Evolutionary conservation across 495 filamentous ascomycete species (phyloP).

Genomic region (Endocarpon pusillum): DNA sequence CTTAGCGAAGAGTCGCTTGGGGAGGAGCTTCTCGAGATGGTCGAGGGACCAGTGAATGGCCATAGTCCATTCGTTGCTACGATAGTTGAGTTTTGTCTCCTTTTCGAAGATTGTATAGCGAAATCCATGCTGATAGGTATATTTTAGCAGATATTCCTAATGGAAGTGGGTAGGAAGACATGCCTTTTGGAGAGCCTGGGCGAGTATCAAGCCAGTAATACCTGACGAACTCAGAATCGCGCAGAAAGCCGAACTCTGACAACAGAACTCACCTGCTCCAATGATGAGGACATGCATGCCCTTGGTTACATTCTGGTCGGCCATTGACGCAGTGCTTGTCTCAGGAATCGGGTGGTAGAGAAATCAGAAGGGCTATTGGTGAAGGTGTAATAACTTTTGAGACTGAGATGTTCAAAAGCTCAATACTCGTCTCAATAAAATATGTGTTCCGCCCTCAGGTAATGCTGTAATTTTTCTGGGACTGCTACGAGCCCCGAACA

Average conservation of each 20-base stretch:
- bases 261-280: conserved; percentile 1
- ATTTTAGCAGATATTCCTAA: neutral
- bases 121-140: neutral
- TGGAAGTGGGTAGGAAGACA: neutral
- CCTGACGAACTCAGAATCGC: neutral
- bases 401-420: no score
- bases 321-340: no score
- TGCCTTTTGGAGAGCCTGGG: neutral
- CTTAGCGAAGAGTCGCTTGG: neutral
- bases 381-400: no score
- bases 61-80: neutral
- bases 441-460: no score
- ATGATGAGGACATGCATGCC: neutral
- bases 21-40: neutral
- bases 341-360: no score
- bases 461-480: no score
- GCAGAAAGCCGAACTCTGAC: neutral
- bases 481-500: no score
- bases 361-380: no score
- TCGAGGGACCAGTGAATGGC: neutral
- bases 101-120: neutral
- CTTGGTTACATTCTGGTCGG: neutral
- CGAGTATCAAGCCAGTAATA: neutral
- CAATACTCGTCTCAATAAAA: no score
- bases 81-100: neutral